Percentiles rank a stretch among this genome's conserved stretches.
These are phyloP conservation scores for Chytriomyces sp. DNA, from an alignment of 192 early-diverging fungal species.

Conservation along the genomic window DNA sequence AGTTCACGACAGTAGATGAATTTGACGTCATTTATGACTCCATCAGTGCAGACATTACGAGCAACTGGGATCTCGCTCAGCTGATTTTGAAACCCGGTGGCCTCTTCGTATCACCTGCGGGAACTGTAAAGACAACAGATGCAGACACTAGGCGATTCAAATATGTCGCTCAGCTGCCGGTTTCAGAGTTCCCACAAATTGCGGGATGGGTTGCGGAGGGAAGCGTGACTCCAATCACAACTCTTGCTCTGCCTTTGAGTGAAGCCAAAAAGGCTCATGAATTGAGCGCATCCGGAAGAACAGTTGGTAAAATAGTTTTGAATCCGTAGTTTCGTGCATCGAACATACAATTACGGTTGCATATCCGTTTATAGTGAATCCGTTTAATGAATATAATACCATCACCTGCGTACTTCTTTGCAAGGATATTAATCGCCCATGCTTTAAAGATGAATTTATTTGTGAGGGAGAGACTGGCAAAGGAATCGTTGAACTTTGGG, in stretches of 20 bases:
- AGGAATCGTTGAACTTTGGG: too few relatives aligned
- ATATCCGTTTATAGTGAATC: too few relatives aligned
- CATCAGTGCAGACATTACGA: conserved; percentile 30
- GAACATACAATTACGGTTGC: too few relatives aligned
- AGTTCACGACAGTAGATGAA: conserved; percentile 1
- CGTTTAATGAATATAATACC: too few relatives aligned
- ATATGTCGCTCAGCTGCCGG: conserved; percentile 16
- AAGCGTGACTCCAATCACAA: conserved; percentile 5
- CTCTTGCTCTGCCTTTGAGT: conserved; percentile 1
- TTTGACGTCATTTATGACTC: conserved; percentile 36
- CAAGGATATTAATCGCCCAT: too few relatives aligned
- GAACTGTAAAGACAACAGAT: neutral
- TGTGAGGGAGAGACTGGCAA: too few relatives aligned
- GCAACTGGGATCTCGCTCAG: conserved; percentile 20
- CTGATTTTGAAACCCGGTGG: conserved; percentile 33
- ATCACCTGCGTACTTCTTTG: too few relatives aligned
- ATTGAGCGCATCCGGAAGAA: conserved; percentile 21
- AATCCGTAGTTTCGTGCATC: conserved; percentile 9
- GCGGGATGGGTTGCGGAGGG: conserved; percentile 33
- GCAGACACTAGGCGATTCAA: conserved; percentile 1
- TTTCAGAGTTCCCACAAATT: conserved; percentile 27
- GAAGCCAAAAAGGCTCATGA: conserved; percentile 32
- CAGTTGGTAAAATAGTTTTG: conserved; percentile 41
- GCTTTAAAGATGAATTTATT: too few relatives aligned
- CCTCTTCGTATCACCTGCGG: conserved; percentile 27